A percentile compares a stretch with the other conserved stretches of the same genome.
Evolutionary conservation across 2,329 filamentous ascomycete species (phyloP).

Genomic region (Diplodia seriata): DNA sequence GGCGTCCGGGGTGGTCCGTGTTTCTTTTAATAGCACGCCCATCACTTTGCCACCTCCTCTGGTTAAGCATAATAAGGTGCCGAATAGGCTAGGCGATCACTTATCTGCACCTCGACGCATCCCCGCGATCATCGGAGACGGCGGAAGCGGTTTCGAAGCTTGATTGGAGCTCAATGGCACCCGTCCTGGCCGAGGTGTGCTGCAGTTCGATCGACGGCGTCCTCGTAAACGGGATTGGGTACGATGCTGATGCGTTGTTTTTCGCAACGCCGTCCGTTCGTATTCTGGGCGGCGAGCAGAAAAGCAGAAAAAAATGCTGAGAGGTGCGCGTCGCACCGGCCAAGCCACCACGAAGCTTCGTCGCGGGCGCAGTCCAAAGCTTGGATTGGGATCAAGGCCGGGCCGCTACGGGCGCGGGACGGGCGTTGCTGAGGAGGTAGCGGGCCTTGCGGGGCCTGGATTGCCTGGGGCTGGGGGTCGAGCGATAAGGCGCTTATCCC

Average conservation of each 20-base stretch:
- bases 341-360: slow-evolving; percentile 16
- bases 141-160: background rate
- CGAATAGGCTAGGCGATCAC: background rate
- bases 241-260: background rate
- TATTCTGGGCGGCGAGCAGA: background rate
- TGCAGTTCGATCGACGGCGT: background rate
- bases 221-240: too few relatives aligned
- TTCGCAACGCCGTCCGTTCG: background rate
- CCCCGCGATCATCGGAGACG: slow-evolving; percentile 1
- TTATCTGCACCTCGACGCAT: background rate
- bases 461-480: background rate
- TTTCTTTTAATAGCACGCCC: slow-evolving; percentile 22
- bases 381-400: background rate
- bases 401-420: background rate
- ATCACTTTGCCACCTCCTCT: background rate
- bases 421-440: background rate
- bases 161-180: slow-evolving; percentile 5
- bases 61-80: slow-evolving; percentile 10
- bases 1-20: background rate
- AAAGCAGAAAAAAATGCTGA: background rate
- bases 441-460: background rate
- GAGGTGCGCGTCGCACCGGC: background rate
- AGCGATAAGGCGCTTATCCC: slow-evolving; percentile 14
- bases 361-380: background rate
- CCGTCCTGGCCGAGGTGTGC: background rate